Evolutionary conservation across 495 filamentous ascomycete species (phyloP).

Genomic region (Aspergillus egyptiacus): DNA sequence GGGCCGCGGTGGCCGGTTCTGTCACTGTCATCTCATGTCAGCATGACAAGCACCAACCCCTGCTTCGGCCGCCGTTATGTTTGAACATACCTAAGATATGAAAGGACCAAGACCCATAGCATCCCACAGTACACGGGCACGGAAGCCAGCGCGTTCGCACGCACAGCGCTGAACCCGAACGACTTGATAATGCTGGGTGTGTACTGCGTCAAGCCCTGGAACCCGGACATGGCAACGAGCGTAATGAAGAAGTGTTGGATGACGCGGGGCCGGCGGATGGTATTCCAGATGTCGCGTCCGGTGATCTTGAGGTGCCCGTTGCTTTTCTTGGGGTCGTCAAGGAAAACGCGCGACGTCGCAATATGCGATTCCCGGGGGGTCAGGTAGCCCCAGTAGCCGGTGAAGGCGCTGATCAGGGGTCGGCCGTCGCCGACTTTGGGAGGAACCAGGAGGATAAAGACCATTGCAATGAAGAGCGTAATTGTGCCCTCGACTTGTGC

Average conservation of each 20-base stretch:
- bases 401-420: slow-evolving; percentile 38
- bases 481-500: slow-evolving; percentile 44
- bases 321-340: slow-evolving; percentile 42
- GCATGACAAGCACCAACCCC: slow-evolving; percentile 9
- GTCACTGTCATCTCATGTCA: slow-evolving; percentile 31
- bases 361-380: slow-evolving; percentile 40
- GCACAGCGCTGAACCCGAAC: slow-evolving; percentile 40
- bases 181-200: slow-evolving; percentile 37
- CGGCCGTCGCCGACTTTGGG: slow-evolving; percentile 33
- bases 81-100: slow-evolving; percentile 29
- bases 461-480: slow-evolving; percentile 44
- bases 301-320: slow-evolving; percentile 37
- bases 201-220: slow-evolving; percentile 38
- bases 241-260: slow-evolving; percentile 35
- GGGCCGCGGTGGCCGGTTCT: slow-evolving; percentile 40
- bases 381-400: slow-evolving; percentile 38
- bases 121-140: slow-evolving; percentile 44
- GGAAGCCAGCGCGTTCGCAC: slow-evolving; percentile 46
- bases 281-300: slow-evolving; percentile 35
- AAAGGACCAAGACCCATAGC: slow-evolving; percentile 38
- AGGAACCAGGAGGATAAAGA: slow-evolving; percentile 48
- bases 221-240: slow-evolving; percentile 43
- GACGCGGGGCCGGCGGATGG: slow-evolving; percentile 35
- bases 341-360: slow-evolving; percentile 33
- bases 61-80: not conserved